These are phyloP conservation scores for Kwoniella dejecticola DNA, from an alignment of 768 basidiomycete genomes.

Conservation along the genomic window DNA sequence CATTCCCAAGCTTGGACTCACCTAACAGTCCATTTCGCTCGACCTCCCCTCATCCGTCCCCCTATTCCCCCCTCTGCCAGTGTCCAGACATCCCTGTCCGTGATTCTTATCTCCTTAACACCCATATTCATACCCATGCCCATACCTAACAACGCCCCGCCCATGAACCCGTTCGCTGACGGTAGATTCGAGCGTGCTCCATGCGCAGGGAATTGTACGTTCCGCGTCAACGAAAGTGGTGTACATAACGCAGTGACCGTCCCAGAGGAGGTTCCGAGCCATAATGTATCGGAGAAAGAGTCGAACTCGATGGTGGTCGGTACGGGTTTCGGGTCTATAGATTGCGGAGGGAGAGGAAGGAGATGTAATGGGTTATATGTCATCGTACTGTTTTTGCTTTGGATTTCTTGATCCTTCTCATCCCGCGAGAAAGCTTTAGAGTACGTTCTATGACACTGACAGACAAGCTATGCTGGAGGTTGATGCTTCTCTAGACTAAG, in stretches of 20 bases:
- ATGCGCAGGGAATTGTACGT: conserved; percentile 53
- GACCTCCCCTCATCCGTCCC: conserved; percentile 55
- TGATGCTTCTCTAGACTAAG: too few relatives aligned
- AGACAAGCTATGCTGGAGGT: too few relatives aligned
- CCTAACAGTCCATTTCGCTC: conserved; percentile 56
- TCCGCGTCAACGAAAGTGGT: conserved; percentile 50
- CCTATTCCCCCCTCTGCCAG: conserved; percentile 57
- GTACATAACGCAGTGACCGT: conserved; percentile 68
- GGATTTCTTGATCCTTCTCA: too few relatives aligned
- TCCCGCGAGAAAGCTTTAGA: too few relatives aligned
- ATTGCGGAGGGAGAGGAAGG: conserved; percentile 43
- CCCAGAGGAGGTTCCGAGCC: conserved; percentile 77
- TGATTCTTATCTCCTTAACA: conserved; percentile 73
- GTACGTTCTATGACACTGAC: too few relatives aligned
- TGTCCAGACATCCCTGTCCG: conserved; percentile 70
- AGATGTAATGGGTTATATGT: conserved; percentile 54
- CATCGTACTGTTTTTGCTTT: conserved; percentile 19
- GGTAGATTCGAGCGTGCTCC: too few relatives aligned
- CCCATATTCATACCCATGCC: conserved; percentile 49
- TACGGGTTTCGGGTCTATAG: conserved; percentile 58
- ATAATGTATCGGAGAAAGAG: conserved; percentile 83
- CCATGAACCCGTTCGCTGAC: too few relatives aligned
- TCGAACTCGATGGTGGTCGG: conserved; percentile 79
- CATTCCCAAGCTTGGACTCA: too few relatives aligned
- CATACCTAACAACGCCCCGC: conserved; percentile 35